Conservation (phyloP, 2,329 filamentous ascomycete species). For the Xylariaceae sp. region DNA sequence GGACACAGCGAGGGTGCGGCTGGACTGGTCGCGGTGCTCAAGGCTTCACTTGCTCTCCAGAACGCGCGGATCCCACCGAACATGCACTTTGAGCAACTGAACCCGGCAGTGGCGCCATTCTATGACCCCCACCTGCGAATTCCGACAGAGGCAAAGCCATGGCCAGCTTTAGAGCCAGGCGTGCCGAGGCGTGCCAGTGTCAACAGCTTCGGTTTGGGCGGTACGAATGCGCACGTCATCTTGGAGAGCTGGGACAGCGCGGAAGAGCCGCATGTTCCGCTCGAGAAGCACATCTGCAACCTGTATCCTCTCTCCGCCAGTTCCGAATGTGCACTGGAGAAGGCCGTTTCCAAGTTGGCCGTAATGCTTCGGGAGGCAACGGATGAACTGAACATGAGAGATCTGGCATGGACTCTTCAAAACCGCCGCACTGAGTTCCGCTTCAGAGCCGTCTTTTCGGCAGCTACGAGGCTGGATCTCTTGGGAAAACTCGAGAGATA, state of each 20-base stretch:
- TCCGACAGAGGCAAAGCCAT: constrained; percentile 3
- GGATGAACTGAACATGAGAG: not conserved
- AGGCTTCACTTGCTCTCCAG: constrained; percentile 16
- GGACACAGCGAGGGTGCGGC: constrained; percentile 25
- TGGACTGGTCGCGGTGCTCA: constrained; percentile 25
- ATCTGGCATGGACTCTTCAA: constrained; percentile 11
- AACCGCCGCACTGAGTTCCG: constrained; percentile 3
- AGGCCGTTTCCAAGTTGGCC: too few species aligned
- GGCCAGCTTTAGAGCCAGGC: constrained; percentile 11
- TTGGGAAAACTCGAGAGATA: too few species aligned
- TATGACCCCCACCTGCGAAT: constrained; percentile 15
- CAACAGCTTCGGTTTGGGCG: constrained; percentile 23
- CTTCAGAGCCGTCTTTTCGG: constrained; percentile 3
- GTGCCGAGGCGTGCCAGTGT: constrained; percentile 11
- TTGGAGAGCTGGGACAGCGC: constrained; percentile 11
- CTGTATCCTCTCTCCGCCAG: constrained; percentile 8
- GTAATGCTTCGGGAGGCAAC: too few species aligned
- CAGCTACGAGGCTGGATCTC: too few species aligned
- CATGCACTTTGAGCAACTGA: constrained; percentile 24
- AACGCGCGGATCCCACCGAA: constrained; percentile 24
- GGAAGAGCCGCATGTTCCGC: not conserved
- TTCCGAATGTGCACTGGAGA: too few species aligned
- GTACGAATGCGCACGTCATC: constrained; percentile 22
- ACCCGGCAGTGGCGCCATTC: constrained; percentile 22
- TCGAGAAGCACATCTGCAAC: not conserved